A percentile compares a stretch with the other conserved stretches of the same genome.
phyloP scores from a whole-genome alignment of 768 basidiomycete genomes.

The Steccherinum ochraceum region DNA sequence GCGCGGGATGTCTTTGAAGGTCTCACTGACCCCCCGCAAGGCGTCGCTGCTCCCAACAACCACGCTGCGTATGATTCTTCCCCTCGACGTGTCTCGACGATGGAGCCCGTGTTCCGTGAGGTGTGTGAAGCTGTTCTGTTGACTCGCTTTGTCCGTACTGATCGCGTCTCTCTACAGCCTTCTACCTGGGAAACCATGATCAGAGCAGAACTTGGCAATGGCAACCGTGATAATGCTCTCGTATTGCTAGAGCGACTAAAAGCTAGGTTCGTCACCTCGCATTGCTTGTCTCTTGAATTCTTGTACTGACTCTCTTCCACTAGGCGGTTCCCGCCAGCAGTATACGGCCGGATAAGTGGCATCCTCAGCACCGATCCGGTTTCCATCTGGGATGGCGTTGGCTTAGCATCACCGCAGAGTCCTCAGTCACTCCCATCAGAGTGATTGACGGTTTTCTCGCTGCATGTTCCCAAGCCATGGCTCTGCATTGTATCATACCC shows the following conservation, averaged over 20 bases:
- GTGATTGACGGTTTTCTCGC: background rate
- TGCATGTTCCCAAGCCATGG: background rate
- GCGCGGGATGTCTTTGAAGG: slow-evolving; percentile 77
- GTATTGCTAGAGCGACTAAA: slow-evolving; percentile 66
- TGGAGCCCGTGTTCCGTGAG: slow-evolving; percentile 77
- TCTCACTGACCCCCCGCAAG: slow-evolving; percentile 72
- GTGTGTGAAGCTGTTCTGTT: slow-evolving; percentile 32
- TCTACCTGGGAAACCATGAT: slow-evolving; percentile 97
- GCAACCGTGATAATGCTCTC: slow-evolving; percentile 63
- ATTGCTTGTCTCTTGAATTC: background rate
- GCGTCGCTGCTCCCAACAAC: slow-evolving; percentile 85
- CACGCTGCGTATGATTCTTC: slow-evolving; percentile 63
- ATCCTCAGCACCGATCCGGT: slow-evolving; percentile 70
- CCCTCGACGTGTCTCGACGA: slow-evolving; percentile 27
- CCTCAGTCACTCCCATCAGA: background rate
- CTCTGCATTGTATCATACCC: background rate
- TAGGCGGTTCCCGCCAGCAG: slow-evolving; percentile 73
- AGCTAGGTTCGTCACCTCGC: slow-evolving; percentile 46
- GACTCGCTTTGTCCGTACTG: slow-evolving; percentile 2
- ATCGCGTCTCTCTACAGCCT: slow-evolving; percentile 39
- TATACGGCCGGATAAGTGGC: slow-evolving; percentile 73
- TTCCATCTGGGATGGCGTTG: slow-evolving; percentile 32
- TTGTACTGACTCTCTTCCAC: slow-evolving; percentile 9
- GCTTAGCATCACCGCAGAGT: background rate
- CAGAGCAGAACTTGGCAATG: slow-evolving; percentile 77